Conservation (phyloP, 176 grass and related monocot genomes). For the Eremochloa ophiuroides region DNA sequence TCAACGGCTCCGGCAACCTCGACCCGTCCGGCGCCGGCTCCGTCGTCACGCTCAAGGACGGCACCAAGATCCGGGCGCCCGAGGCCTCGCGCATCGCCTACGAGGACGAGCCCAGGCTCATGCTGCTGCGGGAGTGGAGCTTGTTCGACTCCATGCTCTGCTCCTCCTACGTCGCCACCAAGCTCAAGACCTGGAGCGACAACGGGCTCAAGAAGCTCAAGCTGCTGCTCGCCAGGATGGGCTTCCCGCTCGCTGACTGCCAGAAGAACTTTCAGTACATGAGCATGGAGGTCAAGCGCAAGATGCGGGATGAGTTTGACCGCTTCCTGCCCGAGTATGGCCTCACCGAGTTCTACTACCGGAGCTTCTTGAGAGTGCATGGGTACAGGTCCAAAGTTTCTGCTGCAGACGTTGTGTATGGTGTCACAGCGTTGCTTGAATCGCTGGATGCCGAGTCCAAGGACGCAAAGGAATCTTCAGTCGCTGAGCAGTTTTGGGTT, state of each 20-base stretch:
- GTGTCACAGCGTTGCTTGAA: constrained; percentile 73
- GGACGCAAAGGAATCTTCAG: constrained; percentile 35
- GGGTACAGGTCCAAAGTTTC: constrained; percentile 79
- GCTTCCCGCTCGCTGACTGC: constrained; percentile 76
- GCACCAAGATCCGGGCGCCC: constrained; percentile 73
- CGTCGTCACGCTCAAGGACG: constrained; percentile 79
- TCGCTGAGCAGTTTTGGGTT: constrained; percentile 72
- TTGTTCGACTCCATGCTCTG: constrained; percentile 89
- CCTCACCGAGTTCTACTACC: constrained; percentile 81
- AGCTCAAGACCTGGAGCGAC: constrained; percentile 87
- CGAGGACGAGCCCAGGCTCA: constrained; percentile 82
- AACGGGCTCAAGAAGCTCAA: constrained; percentile 93
- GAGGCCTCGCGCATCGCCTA: constrained; percentile 78
- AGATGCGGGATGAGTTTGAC: constrained; percentile 85
- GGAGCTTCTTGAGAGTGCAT: constrained; percentile 77
- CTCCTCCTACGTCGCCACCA: constrained; percentile 87
- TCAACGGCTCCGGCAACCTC: constrained; percentile 74
- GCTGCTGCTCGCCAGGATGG: constrained; percentile 87
- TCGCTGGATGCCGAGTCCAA: constrained; percentile 20
- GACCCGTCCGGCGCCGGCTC: constrained; percentile 33
- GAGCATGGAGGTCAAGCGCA: constrained; percentile 89
- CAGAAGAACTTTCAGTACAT: constrained; percentile 95
- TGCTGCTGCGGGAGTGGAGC: constrained; percentile 82
- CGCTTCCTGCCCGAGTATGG: constrained; percentile 85
- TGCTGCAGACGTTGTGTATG: constrained; percentile 93